These are phyloP conservation scores for Hyphodiscus sp. DNA, from an alignment of 2,329 filamentous ascomycete species.

Conservation along the genomic window DNA sequence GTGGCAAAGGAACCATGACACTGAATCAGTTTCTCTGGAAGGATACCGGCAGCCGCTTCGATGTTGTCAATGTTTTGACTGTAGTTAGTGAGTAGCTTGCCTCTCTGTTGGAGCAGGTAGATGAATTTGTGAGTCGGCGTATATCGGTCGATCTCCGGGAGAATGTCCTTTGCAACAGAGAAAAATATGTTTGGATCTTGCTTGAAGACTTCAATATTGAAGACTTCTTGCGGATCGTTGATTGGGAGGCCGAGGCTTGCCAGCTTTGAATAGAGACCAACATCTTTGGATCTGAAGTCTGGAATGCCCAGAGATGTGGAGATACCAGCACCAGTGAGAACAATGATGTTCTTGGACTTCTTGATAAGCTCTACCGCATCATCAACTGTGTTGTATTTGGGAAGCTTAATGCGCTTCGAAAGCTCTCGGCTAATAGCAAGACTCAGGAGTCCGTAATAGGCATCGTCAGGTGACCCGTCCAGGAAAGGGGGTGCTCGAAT, in stretches of 20 bases:
- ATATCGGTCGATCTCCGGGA: slow-evolving; percentile 72
- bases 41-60: slow-evolving; percentile 79
- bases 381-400: slow-evolving; percentile 75
- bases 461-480: slow-evolving; percentile 64
- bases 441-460: slow-evolving; percentile 68
- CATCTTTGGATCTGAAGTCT: slow-evolving; percentile 91
- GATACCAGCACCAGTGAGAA: slow-evolving; percentile 92
- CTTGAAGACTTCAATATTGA: slow-evolving; percentile 82
- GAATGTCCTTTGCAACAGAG: slow-evolving; percentile 81
- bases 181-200: slow-evolving; percentile 89
- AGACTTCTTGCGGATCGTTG: slow-evolving; percentile 84
- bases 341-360: slow-evolving; percentile 75
- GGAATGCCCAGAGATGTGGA: slow-evolving; percentile 95
- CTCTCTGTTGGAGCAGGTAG: slow-evolving; percentile 76
- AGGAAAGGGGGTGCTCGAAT: slow-evolving; percentile 69
- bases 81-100: slow-evolving; percentile 91
- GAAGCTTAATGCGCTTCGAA: slow-evolving; percentile 72
- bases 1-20: slow-evolving; percentile 96
- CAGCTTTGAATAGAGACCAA: slow-evolving; percentile 82
- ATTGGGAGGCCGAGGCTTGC: slow-evolving; percentile 59
- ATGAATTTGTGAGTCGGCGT: slow-evolving; percentile 95
- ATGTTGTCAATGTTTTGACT: slow-evolving; percentile 99
- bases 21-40: slow-evolving; percentile 77
- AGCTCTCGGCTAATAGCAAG: slow-evolving; percentile 76
- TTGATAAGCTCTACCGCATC: slow-evolving; percentile 76